These are phyloP conservation scores for Claviceps lovelessii DNA, from an alignment of 2,329 filamentous ascomycete genomes.

Conservation along the genomic window DNA sequence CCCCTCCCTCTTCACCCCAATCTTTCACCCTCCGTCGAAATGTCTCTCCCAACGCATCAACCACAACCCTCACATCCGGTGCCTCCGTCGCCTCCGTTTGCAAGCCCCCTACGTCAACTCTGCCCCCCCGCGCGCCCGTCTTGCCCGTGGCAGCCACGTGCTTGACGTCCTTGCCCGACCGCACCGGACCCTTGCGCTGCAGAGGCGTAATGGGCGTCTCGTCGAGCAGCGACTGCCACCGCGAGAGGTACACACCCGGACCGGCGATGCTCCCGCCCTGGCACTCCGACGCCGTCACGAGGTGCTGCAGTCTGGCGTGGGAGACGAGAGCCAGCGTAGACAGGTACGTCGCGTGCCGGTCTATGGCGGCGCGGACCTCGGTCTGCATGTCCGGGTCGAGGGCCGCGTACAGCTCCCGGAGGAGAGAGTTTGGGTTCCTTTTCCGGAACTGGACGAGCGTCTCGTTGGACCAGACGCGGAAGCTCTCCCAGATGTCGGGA, in stretches of 20 bases:
- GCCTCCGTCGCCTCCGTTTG: slow-evolving; percentile 13
- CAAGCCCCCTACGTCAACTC: slow-evolving; percentile 7
- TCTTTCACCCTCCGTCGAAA: slow-evolving; percentile 25
- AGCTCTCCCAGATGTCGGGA: slow-evolving; percentile 47
- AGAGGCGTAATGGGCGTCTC: slow-evolving; percentile 53
- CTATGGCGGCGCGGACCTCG: slow-evolving; percentile 35
- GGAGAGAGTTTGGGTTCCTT: slow-evolving; percentile 8
- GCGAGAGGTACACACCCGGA: slow-evolving; percentile 56
- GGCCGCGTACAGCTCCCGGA: slow-evolving; percentile 28
- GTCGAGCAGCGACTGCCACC: slow-evolving; percentile 60
- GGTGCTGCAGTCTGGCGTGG: slow-evolving; percentile 35
- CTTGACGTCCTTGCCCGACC: slow-evolving; percentile 39
- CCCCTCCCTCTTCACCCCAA: no score
- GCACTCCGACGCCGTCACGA: slow-evolving; percentile 31
- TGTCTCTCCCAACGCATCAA: slow-evolving; percentile 24
- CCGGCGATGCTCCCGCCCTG: slow-evolving; percentile 32
- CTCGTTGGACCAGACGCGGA: slow-evolving; percentile 45
- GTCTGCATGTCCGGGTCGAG: slow-evolving; percentile 33
- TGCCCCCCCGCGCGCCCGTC: slow-evolving; percentile 19
- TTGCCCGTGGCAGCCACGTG: slow-evolving; percentile 28
- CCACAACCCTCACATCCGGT: slow-evolving; percentile 17
- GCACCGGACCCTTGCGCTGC: slow-evolving; percentile 33
- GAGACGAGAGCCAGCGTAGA: slow-evolving; percentile 39
- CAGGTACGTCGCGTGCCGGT: slow-evolving; percentile 49
- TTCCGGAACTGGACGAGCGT: slow-evolving; percentile 41